phyloP scores from a whole-genome alignment of 2,329 filamentous ascomycete genomes.

The Paecilomyces fulvus region DNA sequence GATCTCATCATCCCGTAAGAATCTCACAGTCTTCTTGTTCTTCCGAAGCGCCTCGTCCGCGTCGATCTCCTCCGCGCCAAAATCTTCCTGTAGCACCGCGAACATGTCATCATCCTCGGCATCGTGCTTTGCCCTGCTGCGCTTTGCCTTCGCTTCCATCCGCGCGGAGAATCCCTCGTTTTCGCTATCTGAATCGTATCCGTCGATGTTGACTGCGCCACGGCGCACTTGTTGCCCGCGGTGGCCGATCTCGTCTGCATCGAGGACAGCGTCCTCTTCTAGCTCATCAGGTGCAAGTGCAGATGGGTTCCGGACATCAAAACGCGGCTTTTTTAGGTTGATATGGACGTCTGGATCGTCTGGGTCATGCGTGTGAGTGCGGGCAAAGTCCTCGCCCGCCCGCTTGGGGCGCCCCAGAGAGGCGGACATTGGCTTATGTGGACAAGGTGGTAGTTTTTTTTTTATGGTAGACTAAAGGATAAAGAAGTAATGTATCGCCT shows the following conservation, averaged over 20 bases:
- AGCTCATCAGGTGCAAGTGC: slow-evolving; percentile 75
- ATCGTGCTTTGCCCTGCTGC: slow-evolving; percentile 23
- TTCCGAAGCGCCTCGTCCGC: slow-evolving; percentile 45
- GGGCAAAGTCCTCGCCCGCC: slow-evolving; percentile 70
- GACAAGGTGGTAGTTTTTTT: not conserved
- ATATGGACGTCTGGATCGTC: slow-evolving; percentile 36
- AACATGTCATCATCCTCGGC: slow-evolving; percentile 68
- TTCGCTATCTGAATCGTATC: slow-evolving; percentile 88
- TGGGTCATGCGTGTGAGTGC: slow-evolving; percentile 58
- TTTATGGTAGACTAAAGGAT: not conserved
- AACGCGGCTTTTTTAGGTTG: slow-evolving; percentile 69
- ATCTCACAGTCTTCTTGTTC: slow-evolving; percentile 54
- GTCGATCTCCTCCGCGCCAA: slow-evolving; percentile 45
- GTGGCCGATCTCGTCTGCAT: slow-evolving; percentile 84
- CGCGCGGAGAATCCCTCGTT: slow-evolving; percentile 81
- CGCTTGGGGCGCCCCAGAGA: slow-evolving; percentile 72
- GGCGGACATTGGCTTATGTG: slow-evolving; percentile 43
- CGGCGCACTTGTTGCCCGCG: slow-evolving; percentile 69
- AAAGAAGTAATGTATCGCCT: not conserved
- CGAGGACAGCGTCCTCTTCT: slow-evolving; percentile 67
- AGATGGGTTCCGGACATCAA: slow-evolving; percentile 91
- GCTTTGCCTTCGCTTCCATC: slow-evolving; percentile 51
- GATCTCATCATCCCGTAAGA: slow-evolving; percentile 57
- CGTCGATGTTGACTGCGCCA: slow-evolving; percentile 90
- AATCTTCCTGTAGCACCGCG: slow-evolving; percentile 57